Evolutionary conservation across 1,284 basidiomycete genomes (phyloP).

Genomic region (Cerioporus squamosus): DNA sequence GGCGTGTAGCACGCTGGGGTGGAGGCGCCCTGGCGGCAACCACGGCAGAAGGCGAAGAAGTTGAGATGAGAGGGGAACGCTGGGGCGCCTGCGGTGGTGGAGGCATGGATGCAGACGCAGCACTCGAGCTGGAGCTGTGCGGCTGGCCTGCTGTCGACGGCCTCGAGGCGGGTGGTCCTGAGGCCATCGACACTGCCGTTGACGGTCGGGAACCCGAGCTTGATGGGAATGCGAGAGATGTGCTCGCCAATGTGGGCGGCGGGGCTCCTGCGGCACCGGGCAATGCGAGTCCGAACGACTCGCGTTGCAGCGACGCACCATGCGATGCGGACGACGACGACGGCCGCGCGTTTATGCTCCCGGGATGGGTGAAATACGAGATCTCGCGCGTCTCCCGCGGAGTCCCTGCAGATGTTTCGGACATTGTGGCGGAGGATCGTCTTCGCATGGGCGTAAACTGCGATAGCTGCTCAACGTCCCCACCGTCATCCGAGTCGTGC

Average conservation of each 20-base stretch:
- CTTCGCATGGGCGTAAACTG: conserved; percentile 35
- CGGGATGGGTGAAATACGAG: conserved; percentile 32
- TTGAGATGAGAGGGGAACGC: conserved; percentile 19
- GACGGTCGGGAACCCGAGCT: conserved; percentile 21
- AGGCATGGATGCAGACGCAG: conserved; percentile 16
- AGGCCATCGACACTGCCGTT: conserved; percentile 8
- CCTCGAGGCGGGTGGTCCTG: conserved; percentile 21
- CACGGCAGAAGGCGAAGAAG: conserved; percentile 19
- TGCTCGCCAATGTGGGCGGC: conserved; percentile 8
- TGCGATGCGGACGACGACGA: conserved; percentile 8
- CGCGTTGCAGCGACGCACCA: conserved; percentile 6
- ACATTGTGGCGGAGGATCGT: conserved; percentile 25
- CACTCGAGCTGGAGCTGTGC: conserved; percentile 7
- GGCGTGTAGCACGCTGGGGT: conserved; percentile 11
- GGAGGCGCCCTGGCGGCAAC: conserved; percentile 5
- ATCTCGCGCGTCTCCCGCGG: conserved; percentile 23
- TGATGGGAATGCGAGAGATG: conserved; percentile 26
- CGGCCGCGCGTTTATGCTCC: conserved; percentile 17
- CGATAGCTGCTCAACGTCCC: conserved; percentile 33
- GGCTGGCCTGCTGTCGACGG: conserved; percentile 26
- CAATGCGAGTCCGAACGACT: conserved; percentile 17
- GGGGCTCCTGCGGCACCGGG: conserved; percentile 10
- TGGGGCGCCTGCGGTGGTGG: conserved; percentile 20
- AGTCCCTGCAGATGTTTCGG: conserved; percentile 15
- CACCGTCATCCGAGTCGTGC: conserved; percentile 41